Conservation (phyloP, 2,329 filamentous ascomycete genomes). For the Pseudopyrenochaeta lycopersici region DNA sequence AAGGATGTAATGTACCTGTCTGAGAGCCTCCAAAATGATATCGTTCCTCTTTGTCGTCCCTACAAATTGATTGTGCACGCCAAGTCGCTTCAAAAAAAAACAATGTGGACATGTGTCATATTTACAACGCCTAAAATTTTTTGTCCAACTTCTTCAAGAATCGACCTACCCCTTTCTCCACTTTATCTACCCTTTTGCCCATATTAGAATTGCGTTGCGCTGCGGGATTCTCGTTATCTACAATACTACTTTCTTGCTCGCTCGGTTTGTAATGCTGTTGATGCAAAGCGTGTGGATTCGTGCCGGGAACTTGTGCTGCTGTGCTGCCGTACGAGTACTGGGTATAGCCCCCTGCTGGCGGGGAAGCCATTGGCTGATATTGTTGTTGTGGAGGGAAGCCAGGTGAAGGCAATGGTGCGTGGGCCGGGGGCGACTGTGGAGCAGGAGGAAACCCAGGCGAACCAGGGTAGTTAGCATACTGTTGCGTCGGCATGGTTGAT, state of each 20-base stretch:
- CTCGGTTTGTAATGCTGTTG: slow-evolving; percentile 75
- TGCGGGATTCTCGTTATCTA: slow-evolving; percentile 31
- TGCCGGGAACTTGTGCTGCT: slow-evolving; percentile 36
- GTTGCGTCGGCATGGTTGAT: slow-evolving; percentile 42
- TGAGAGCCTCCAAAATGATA: background rate
- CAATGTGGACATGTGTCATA: background rate
- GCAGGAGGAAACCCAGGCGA: slow-evolving; percentile 41
- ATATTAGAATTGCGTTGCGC: slow-evolving; percentile 59
- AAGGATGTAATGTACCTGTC: background rate
- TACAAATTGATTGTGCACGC: slow-evolving; percentile 18
- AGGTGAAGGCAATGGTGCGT: slow-evolving; percentile 50
- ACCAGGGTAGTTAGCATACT: slow-evolving; percentile 51
- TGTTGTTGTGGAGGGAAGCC: slow-evolving; percentile 48
- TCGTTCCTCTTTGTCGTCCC: background rate
- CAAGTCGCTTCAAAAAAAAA: slow-evolving; percentile 13
- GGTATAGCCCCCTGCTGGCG: slow-evolving; percentile 65
- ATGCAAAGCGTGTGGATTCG: slow-evolving; percentile 66
- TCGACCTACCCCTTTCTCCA: slow-evolving; percentile 75
- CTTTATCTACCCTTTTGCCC: slow-evolving; percentile 70
- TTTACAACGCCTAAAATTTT: slow-evolving; percentile 60
- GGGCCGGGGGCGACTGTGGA: slow-evolving; percentile 38
- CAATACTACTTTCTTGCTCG: slow-evolving; percentile 62
- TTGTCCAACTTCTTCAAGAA: slow-evolving; percentile 83
- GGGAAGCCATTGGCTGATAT: slow-evolving; percentile 44
- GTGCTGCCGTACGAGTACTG: slow-evolving; percentile 60